These are phyloP conservation scores for Fulvia fulva DNA, from an alignment of 2,329 filamentous ascomycete species.

Conservation along the genomic window DNA sequence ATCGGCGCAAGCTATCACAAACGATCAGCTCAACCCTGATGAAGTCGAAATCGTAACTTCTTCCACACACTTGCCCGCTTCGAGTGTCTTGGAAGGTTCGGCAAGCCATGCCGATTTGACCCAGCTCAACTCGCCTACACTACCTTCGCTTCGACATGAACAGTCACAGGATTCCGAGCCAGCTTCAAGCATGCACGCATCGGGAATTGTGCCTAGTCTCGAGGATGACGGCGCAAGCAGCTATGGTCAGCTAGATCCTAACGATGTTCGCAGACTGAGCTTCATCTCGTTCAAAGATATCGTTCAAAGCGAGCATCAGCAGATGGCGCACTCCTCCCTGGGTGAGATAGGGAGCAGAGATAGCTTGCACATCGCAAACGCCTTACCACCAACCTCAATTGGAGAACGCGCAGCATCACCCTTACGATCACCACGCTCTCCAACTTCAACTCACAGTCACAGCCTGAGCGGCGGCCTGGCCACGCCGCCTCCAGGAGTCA, in stretches of 20 bases:
- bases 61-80: slow-evolving; percentile 73
- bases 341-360: slow-evolving; percentile 61
- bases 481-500: slow-evolving; percentile 49
- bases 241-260: slow-evolving; percentile 72
- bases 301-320: slow-evolving; percentile 71
- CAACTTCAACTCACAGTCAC: slow-evolving; percentile 20
- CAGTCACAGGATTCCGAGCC: slow-evolving; percentile 22
- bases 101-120: slow-evolving; percentile 28
- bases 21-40: slow-evolving; percentile 77
- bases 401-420: slow-evolving; percentile 73
- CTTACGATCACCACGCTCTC: slow-evolving; percentile 62
- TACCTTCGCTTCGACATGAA: slow-evolving; percentile 14
- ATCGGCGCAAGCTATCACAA: slow-evolving; percentile 86
- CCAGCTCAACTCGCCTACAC: slow-evolving; percentile 20
- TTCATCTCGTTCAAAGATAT: slow-evolving; percentile 98
- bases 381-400: slow-evolving; percentile 15
- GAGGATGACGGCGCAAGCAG: slow-evolving; percentile 64
- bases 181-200: slow-evolving; percentile 78
- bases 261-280: slow-evolving; percentile 77
- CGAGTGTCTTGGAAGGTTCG: slow-evolving; percentile 50
- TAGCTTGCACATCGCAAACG: slow-evolving; percentile 53
- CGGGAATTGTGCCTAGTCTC: slow-evolving; percentile 65
- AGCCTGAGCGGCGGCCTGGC: slow-evolving; percentile 21
- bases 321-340: slow-evolving; percentile 21
- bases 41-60: slow-evolving; percentile 91